Base-by-base conservation (phyloP, 2,329 filamentous ascomycete species). In the Fusarium annulatum region DNA sequence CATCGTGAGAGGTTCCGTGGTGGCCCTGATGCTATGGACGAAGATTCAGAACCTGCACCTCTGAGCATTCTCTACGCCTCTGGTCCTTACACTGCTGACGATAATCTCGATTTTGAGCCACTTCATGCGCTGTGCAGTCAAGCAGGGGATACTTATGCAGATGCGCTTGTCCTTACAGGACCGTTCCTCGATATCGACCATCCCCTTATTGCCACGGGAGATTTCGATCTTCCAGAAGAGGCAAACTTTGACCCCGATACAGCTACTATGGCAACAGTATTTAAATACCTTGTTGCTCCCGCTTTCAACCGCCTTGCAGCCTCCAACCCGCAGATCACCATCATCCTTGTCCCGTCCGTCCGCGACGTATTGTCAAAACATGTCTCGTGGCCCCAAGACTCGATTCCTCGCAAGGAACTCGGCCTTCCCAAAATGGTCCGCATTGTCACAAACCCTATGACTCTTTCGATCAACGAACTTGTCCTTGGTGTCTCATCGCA, bases 131-230 rank as follows among this genome's bases (percentile, higher is more conserved):
- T 99, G 21, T 96, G 96, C 80, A 88, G 89, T 74, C 91, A 92
- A 77, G 95, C 95, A 14, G 91, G 90, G 21, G 90, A 94, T 72
- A 89, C 88, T 28, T 91, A 90, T 72, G 93, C 92, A 16, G 96
- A 99, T 80, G 89, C 90, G 7, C 84, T 99, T 34, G 88, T 98
- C 48, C 86, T 99, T 14, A 86, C 89, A 8, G 96, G 96, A 0
- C 96, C 96, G 1, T 98, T 99, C 80, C 87, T 99, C 74, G 96
- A 98, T 80, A 87, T 93, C 41, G 95, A 98, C 76, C 96, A 99
- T 80, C 96, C 96, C 1, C 86, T 97, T 33, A 89, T 99, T 61
- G 94, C 94, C 30, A 88, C 89, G 21, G 92, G 94, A 72, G 93
- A 96, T 83, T 92, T 96, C 79, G 90, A 96, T 78, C 86, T 95